Percentiles rank a stretch among this genome's conserved stretches.
phyloP scores from a whole-genome alignment of 331 rosid species.

The Saraca asoca region DNA sequence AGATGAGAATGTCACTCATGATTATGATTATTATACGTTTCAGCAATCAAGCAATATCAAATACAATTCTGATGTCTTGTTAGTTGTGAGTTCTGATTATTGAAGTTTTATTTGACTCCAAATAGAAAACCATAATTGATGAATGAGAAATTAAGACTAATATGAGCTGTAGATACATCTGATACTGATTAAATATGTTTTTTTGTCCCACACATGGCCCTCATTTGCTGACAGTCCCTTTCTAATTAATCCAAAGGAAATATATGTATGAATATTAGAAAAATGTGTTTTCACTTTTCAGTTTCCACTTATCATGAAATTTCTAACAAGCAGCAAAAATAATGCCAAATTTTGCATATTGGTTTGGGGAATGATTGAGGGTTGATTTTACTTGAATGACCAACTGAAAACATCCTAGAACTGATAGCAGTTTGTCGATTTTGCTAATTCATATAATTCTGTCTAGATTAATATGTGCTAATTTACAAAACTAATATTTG shows the following conservation, averaged over 20 bases:
- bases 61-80: slow-evolving; percentile 5
- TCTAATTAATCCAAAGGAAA: neutral
- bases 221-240: neutral
- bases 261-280: neutral
- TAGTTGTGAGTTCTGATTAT: slow-evolving; percentile 13
- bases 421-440: neutral
- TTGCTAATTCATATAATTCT: slow-evolving; percentile 3
- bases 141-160: slow-evolving; percentile 3
- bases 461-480: neutral
- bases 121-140: slow-evolving; percentile 13
- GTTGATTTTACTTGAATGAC: neutral
- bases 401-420: neutral
- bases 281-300: too few species aligned
- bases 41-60: slow-evolving; percentile 6
- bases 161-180: neutral
- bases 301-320: neutral
- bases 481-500: slow-evolving; percentile 10
- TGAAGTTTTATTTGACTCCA: neutral
- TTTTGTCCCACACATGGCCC: neutral
- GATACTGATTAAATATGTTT: neutral
- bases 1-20: slow-evolving; percentile 34
- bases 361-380: neutral
- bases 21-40: slow-evolving; percentile 5
- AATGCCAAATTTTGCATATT: neutral
- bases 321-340: neutral